phyloP scores from a whole-genome alignment of 78 protist genomes.

The Protostelium mycophagum region DNA sequence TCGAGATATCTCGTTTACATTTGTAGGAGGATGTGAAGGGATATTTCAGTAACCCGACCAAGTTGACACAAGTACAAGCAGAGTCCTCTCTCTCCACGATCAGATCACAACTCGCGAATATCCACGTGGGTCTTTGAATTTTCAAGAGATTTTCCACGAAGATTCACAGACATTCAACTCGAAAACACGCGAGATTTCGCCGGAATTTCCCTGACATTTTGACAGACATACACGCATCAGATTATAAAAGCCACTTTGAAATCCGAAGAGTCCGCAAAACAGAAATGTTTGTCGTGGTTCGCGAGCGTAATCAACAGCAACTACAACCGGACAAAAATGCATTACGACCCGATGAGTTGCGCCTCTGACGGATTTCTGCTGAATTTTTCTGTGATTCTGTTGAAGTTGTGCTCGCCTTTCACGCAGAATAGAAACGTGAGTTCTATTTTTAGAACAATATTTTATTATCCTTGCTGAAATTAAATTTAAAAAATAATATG shows the following conservation, averaged over 20 bases:
- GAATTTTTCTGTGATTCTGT: conserved; percentile 29
- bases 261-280: not conserved
- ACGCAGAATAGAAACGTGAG: not conserved
- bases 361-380: conserved; percentile 45
- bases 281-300: not conserved
- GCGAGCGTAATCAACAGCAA: not conserved
- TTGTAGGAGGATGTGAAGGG: not conserved
- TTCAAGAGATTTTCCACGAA: no score
- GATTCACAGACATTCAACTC: no score
- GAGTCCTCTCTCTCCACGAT: not conserved
- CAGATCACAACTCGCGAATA: not conserved
- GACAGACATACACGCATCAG: not conserved
- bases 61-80: not conserved
- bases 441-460: no score
- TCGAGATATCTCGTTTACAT: not conserved
- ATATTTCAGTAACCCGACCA: not conserved
- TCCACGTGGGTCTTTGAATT: not conserved
- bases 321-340: conserved; percentile 32
- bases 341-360: conserved; percentile 8
- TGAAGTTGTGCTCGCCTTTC: conserved; percentile 16
- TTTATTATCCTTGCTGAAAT: no score
- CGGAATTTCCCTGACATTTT: not conserved
- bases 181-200: no score
- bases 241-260: no score
- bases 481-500: no score